A percentile compares a stretch with the other conserved stretches of the same genome.
Conservation (phyloP, 805 yeast genomes). For the Wickerhamomyces pijperi region DNA sequence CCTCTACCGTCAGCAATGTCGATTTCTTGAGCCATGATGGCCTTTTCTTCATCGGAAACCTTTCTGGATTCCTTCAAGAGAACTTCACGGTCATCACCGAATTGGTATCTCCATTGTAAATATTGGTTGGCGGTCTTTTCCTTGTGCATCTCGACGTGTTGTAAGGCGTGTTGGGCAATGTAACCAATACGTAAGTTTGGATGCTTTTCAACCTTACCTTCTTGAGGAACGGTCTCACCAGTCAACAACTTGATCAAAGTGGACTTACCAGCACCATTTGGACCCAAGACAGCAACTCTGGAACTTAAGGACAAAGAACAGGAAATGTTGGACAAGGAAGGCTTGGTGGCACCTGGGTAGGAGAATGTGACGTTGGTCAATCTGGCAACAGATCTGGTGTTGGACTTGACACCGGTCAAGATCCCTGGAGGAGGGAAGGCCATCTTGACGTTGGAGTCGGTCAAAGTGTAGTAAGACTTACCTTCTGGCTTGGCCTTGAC, state of each 20-base stretch:
- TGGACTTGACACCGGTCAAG: conserved; percentile 92
- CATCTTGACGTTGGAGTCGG: conserved; percentile 91
- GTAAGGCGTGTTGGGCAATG: conserved; percentile 97
- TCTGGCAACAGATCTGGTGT: conserved; percentile 86
- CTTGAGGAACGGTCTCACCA: conserved; percentile 78
- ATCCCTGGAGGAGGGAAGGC: conserved; percentile 98
- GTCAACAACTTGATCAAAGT: conserved; percentile 89
- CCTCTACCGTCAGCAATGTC: conserved; percentile 84
- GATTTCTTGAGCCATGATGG: conserved; percentile 63
- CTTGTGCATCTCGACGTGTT: conserved; percentile 93
- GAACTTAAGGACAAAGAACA: conserved; percentile 93
- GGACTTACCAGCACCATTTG: conserved; percentile 98
- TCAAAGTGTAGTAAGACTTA: conserved; percentile 85
- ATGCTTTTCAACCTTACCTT: conserved; percentile 92
- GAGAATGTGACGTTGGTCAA: conserved; percentile 76
- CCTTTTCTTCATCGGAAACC: conserved; percentile 68
- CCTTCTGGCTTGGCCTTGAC: conserved; percentile 94
- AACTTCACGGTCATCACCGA: conserved; percentile 97
- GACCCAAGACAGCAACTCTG: conserved; percentile 93
- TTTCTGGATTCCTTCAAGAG: conserved; percentile 87
- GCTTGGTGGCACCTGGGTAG: conserved; percentile 83
- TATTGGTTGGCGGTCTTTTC: conserved; percentile 97
- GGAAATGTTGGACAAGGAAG: conserved; percentile 68
- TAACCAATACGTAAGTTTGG: conserved; percentile 97
- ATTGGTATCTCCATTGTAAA: conserved; percentile 95